These are phyloP conservation scores for Knoxia roxburghii DNA, from an alignment of 257 asterid species.

Conservation along the genomic window DNA sequence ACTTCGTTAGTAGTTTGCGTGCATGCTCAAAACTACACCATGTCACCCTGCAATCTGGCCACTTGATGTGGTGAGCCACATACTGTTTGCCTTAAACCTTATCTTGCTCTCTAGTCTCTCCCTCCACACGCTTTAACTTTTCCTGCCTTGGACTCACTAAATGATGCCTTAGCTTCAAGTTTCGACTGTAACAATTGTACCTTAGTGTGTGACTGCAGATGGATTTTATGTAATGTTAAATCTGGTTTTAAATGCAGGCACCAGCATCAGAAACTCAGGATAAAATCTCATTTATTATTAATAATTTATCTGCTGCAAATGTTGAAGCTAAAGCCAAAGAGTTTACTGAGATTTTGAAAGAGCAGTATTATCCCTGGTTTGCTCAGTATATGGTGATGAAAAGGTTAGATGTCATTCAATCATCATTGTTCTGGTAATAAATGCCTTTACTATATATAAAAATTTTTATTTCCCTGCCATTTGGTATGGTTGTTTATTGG, in stretches of 20 bases:
- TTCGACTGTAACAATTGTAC: background rate
- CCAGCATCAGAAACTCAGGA: slow-evolving; percentile 94
- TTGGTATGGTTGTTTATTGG: slow-evolving; percentile 8
- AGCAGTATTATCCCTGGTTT: slow-evolving; percentile 88
- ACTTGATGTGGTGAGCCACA: background rate
- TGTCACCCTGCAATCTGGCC: background rate
- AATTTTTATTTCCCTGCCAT: too few relatives aligned
- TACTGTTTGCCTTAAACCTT: background rate
- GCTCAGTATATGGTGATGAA: slow-evolving; percentile 99
- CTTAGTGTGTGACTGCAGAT: background rate
- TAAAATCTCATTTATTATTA: slow-evolving; percentile 77
- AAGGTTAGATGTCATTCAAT: slow-evolving; percentile 39
- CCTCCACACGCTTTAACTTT: background rate
- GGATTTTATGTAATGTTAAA: background rate
- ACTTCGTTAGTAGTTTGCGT: background rate
- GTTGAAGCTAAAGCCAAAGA: slow-evolving; percentile 90
- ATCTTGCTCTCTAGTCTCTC: background rate
- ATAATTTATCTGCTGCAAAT: slow-evolving; percentile 79
- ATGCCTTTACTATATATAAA: too few relatives aligned
- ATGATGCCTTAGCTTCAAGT: background rate
- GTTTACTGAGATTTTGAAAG: slow-evolving; percentile 61
- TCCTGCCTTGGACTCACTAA: background rate
- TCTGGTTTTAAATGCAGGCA: slow-evolving; percentile 44
- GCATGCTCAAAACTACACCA: background rate
- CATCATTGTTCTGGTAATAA: background rate